Evolutionary conservation across 2,329 filamentous ascomycete species (phyloP).

Genomic region (Colletotrichum agaves): DNA sequence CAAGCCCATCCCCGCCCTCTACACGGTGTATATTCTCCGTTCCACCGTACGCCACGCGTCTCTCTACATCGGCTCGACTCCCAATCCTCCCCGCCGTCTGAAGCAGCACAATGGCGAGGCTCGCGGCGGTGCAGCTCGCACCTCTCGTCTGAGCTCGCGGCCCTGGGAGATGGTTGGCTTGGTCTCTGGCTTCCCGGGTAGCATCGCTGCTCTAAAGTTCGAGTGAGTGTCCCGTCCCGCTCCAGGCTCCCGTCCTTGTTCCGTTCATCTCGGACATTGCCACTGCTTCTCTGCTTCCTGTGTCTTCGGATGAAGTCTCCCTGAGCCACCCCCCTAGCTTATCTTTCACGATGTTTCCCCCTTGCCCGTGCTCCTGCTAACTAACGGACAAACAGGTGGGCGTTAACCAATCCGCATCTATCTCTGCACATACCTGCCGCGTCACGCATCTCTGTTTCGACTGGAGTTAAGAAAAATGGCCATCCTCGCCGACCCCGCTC

Average conservation of each 20-base stretch:
- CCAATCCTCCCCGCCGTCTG: conserved; percentile 84
- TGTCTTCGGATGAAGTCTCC: conserved; percentile 25
- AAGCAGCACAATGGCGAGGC: conserved; percentile 90
- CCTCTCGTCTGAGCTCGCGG: conserved; percentile 72
- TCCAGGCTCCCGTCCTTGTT: background rate
- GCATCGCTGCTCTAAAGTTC: conserved; percentile 90
- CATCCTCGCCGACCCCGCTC: conserved; percentile 67
- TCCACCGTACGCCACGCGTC: conserved; percentile 78
- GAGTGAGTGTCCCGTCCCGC: conserved; percentile 66
- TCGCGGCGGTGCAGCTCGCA: conserved; percentile 84
- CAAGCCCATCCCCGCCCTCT: conserved; percentile 83
- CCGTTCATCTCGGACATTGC: conserved; percentile 13
- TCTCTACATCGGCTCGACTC: conserved; percentile 92
- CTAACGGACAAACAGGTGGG: conserved; percentile 73
- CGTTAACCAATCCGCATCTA: conserved; percentile 85
- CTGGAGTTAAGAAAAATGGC: conserved; percentile 61
- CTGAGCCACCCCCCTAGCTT: conserved; percentile 21
- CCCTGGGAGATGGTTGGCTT: conserved; percentile 94
- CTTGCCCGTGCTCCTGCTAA: background rate
- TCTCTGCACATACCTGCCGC: conserved; percentile 80
- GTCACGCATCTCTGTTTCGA: conserved; percentile 67
- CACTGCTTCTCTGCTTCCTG: background rate
- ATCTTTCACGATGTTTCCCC: conserved; percentile 6
- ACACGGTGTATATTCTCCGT: conserved; percentile 91
- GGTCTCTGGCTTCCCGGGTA: conserved; percentile 89